Evolutionary conservation across 345 rosid species (phyloP).

Genomic region (Capsella bursapastoris): DNA sequence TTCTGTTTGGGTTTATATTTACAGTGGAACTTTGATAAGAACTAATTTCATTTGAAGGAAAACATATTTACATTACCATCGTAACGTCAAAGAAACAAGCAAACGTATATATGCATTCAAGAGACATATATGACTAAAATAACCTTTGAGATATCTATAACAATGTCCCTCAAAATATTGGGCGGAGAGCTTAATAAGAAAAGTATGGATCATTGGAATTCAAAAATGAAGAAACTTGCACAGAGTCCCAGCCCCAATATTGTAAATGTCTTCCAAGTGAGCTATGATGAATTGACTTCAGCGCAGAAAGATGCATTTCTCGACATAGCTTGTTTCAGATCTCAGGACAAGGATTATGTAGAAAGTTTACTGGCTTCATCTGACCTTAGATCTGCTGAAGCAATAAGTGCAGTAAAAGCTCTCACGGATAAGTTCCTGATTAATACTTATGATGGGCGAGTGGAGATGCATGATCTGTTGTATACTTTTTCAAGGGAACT

Average conservation of each 20-base stretch:
- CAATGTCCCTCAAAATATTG: slow-evolving; percentile 33
- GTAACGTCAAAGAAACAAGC: too few relatives aligned
- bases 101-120: too few relatives aligned
- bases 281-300: slow-evolving; percentile 39
- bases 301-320: slow-evolving; percentile 39
- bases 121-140: neutral
- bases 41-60: neutral
- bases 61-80: too few relatives aligned
- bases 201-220: slow-evolving; percentile 26
- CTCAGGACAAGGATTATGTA: neutral
- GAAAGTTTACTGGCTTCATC: slow-evolving; percentile 18
- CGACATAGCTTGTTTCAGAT: slow-evolving; percentile 48
- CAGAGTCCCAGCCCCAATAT: slow-evolving; percentile 15
- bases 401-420: neutral
- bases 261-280: slow-evolving; percentile 19
- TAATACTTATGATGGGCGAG: neutral
- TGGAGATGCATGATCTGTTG: slow-evolving; percentile 47
- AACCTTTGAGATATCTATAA: too few relatives aligned
- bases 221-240: slow-evolving; percentile 11
- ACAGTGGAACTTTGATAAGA: too few relatives aligned
- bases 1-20: too few relatives aligned
- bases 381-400: neutral
- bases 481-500: slow-evolving; percentile 34
- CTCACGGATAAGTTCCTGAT: slow-evolving; percentile 42
- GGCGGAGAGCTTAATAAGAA: slow-evolving; percentile 26